A percentile compares a stretch with the other conserved stretches of the same genome.
These are phyloP conservation scores for Prunus persica DNA, from an alignment of 306 rosid genomes.

Conservation along the genomic window DNA sequence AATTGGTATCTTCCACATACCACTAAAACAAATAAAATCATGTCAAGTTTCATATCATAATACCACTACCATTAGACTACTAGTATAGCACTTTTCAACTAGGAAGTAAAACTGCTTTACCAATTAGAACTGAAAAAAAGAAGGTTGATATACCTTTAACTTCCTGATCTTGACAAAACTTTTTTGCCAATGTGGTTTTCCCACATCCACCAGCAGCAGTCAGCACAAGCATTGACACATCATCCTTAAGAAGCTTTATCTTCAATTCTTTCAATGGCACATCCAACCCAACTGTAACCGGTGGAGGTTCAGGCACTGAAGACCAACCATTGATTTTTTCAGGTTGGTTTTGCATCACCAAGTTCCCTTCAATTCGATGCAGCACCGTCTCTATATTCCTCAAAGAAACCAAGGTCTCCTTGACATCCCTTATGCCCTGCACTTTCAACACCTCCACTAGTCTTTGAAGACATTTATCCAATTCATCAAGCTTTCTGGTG, in stretches of 20 bases:
- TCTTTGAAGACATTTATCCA: background rate
- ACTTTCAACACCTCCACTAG: background rate
- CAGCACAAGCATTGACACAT: conserved; percentile 25
- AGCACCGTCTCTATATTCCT: background rate
- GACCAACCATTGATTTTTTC: conserved; percentile 15
- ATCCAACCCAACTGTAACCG: conserved; percentile 49
- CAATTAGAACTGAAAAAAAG: background rate
- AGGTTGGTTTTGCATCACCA: background rate
- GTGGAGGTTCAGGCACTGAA: conserved; percentile 34
- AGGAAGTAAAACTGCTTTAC: too few relatives aligned
- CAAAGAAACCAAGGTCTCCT: background rate
- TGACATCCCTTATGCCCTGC: background rate
- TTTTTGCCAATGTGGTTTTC: conserved; percentile 47
- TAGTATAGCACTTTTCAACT: too few relatives aligned
- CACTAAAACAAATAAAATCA: too few relatives aligned
- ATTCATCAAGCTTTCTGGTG: background rate
- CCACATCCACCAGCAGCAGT: conserved; percentile 54
- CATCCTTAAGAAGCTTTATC: conserved; percentile 17
- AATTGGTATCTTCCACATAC: too few relatives aligned
- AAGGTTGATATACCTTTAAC: conserved; percentile 34
- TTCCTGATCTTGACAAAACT: conserved; percentile 41
- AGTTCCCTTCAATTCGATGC: background rate
- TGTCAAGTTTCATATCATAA: too few relatives aligned
- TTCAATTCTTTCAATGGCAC: conserved; percentile 30
- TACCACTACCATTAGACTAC: too few relatives aligned